phyloP scores from a whole-genome alignment of 2,329 filamentous ascomycete genomes.

The Pseudovirgaria hyperparasitica region DNA sequence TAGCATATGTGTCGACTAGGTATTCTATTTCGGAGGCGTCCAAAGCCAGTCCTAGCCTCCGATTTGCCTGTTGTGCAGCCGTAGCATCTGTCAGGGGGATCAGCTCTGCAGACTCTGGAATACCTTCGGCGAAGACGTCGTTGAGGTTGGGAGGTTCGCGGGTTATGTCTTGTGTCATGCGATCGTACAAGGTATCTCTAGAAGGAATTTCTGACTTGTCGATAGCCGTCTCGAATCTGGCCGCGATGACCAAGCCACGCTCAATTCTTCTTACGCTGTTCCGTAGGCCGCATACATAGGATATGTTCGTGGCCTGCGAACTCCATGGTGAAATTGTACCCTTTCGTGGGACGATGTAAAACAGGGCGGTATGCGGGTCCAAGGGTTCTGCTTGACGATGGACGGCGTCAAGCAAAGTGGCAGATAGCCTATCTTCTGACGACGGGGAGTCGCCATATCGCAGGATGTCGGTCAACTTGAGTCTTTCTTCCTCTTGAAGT shows the following conservation, averaged over 20 bases:
- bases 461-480: conserved; percentile 45
- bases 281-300: conserved; percentile 76
- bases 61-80: conserved; percentile 72
- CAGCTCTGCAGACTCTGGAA: conserved; percentile 53
- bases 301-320: conserved; percentile 88
- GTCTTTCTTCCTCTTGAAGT: conserved; percentile 32
- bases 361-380: conserved; percentile 41
- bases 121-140: conserved; percentile 64
- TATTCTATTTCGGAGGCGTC: conserved; percentile 88
- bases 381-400: conserved; percentile 35
- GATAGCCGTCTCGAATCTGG: conserved; percentile 42
- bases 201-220: conserved; percentile 42
- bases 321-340: conserved; percentile 90
- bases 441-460: conserved; percentile 44
- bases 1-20: conserved; percentile 69
- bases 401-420: conserved; percentile 32
- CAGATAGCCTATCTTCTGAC: conserved; percentile 30
- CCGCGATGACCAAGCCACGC: conserved; percentile 66
- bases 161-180: conserved; percentile 84
- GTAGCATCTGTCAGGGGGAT: conserved; percentile 62
- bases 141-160: conserved; percentile 54
- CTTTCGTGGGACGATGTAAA: conserved; percentile 69
- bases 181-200: conserved; percentile 69
- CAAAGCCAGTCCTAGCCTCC: conserved; percentile 69
- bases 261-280: conserved; percentile 67